phyloP scores from a whole-genome alignment of 2,329 filamentous ascomycete species.

The Diplodia seriata region DNA sequence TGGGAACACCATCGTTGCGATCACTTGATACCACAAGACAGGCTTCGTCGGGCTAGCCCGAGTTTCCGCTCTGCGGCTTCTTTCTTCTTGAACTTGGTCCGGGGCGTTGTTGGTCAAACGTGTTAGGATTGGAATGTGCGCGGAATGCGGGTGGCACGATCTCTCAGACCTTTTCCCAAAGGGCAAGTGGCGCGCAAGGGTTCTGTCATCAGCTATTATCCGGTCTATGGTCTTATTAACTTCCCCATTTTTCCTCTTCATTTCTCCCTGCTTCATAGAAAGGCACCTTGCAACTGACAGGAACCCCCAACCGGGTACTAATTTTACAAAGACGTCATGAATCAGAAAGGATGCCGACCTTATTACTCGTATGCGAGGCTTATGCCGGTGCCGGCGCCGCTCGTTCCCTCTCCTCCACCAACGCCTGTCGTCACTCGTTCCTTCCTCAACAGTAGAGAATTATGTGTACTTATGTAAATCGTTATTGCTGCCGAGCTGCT shows the following conservation, averaged over 20 bases:
- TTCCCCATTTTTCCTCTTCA: neutral
- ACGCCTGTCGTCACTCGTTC: neutral
- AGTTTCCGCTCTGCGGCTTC: neutral
- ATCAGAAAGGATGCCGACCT: neutral
- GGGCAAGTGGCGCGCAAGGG: neutral
- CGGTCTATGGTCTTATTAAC: neutral
- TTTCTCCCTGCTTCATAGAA: neutral
- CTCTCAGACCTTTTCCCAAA: neutral
- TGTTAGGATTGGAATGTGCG: constrained; percentile 8
- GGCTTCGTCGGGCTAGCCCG: neutral
- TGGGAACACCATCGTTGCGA: neutral
- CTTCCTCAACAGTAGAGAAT: neutral
- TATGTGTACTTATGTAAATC: neutral
- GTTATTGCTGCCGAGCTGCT: neutral
- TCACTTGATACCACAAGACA: constrained; percentile 18
- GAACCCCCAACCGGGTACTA: neutral
- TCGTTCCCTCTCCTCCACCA: neutral
- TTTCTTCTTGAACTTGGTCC: constrained; percentile 6
- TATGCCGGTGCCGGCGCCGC: neutral
- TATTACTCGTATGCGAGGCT: neutral
- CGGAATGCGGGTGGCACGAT: neutral
- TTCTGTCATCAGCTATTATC: constrained; percentile 13
- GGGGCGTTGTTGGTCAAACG: constrained; percentile 25
- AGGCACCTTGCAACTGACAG: constrained; percentile 8
- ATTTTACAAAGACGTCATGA: neutral